A percentile compares a stretch with the other conserved stretches of the same genome.
These are phyloP conservation scores for Ensete glaucum DNA, from an alignment of 176 grass and related monocot genomes.

Conservation along the genomic window DNA sequence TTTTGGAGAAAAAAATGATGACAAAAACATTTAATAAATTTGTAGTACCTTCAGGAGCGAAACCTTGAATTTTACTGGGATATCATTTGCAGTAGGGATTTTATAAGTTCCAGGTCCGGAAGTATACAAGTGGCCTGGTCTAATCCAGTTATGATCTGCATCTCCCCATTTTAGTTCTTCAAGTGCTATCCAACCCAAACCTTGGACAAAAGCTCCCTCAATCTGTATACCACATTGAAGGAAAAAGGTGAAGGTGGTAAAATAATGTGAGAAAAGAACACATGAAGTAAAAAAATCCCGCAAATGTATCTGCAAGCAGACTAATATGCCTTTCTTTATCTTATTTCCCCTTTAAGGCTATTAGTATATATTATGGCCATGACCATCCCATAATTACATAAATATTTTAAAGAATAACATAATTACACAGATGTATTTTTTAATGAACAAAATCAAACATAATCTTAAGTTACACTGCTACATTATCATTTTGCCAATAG, in stretches of 20 bases:
- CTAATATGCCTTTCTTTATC: not conserved
- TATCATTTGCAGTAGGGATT: conserved; percentile 90
- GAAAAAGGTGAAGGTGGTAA: not conserved
- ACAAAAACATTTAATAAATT: not conserved
- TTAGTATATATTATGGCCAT: no score
- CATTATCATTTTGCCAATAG: no score
- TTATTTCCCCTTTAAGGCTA: no score
- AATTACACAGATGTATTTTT: not conserved
- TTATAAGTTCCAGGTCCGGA: conserved; percentile 87
- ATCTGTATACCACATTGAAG: conserved; percentile 42
- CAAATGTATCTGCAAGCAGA: not conserved
- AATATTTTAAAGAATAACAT: not conserved
- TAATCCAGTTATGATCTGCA: conserved; percentile 79
- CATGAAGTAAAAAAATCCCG: not conserved
- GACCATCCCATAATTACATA: no score
- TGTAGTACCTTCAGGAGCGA: conserved; percentile 65
- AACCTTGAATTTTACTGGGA: conserved; percentile 88
- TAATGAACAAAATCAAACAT: not conserved
- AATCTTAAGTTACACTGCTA: no score
- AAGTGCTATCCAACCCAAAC: conserved; percentile 82
- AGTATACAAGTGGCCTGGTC: conserved; percentile 74
- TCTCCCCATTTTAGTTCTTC: conserved; percentile 99
- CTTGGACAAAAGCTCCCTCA: conserved; percentile 95
- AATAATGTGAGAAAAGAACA: not conserved
- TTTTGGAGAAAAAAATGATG: not conserved